phyloP scores from a whole-genome alignment of 371 early-diverging fungal species.

The Entomophthora muscae region DNA sequence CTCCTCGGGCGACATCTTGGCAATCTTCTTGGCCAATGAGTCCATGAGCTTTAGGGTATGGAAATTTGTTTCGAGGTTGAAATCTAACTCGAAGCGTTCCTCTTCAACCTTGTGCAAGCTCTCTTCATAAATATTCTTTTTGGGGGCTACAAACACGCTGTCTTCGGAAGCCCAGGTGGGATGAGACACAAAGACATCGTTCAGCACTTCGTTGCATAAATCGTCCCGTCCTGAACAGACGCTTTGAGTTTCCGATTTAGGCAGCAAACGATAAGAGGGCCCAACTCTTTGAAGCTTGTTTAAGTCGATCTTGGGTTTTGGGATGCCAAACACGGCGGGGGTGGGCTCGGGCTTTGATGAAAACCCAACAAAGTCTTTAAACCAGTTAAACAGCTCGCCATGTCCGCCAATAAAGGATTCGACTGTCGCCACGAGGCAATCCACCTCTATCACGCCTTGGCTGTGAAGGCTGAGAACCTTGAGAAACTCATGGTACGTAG shows the following conservation, averaged over 20 bases:
- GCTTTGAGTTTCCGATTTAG: constrained; percentile 32
- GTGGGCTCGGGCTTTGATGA: constrained; percentile 34
- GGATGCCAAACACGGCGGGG: constrained; percentile 22
- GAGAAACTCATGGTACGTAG: constrained; percentile 90
- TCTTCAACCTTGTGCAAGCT: constrained; percentile 93
- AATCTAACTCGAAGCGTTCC: constrained; percentile 96
- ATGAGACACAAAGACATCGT: constrained; percentile 88
- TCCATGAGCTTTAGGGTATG: constrained; percentile 81
- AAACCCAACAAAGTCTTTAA: constrained; percentile 89
- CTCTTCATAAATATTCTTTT: constrained; percentile 92
- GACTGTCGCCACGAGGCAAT: constrained; percentile 66
- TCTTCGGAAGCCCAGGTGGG: constrained; percentile 94
- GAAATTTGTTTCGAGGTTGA: constrained; percentile 88
- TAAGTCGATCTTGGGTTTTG: constrained; percentile 39
- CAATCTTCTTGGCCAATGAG: constrained; percentile 57
- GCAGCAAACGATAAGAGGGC: constrained; percentile 55
- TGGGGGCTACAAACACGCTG: constrained; percentile 78
- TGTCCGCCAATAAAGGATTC: constrained; percentile 54
- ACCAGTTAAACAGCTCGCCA: constrained; percentile 78
- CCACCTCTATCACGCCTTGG: constrained; percentile 78
- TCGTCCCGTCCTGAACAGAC: constrained; percentile 80
- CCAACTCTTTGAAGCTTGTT: constrained; percentile 32
- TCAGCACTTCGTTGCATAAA: constrained; percentile 81
- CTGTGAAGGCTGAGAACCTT: constrained; percentile 92
- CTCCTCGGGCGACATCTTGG: constrained; percentile 64